Percentiles rank a stretch among this genome's conserved stretches.
Conservation (phyloP, 169 alveolate species). For the Eimeria falciformis region DNA sequence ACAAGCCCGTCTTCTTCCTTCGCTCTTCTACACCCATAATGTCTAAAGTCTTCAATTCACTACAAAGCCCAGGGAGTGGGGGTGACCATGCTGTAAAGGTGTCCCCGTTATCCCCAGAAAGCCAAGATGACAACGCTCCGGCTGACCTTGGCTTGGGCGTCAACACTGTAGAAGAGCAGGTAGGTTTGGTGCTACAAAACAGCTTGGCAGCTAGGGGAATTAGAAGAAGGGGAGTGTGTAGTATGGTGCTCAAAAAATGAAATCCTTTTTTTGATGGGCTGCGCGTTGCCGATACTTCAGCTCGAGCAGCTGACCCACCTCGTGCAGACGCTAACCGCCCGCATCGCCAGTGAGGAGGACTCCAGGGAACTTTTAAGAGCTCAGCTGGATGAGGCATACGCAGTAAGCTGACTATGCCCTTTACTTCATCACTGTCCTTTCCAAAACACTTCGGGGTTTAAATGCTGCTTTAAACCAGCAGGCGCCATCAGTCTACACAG, state of each 20-base stretch:
- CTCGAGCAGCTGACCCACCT: constrained; percentile 66
- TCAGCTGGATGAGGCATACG: constrained; percentile 73
- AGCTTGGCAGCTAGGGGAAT: not conserved
- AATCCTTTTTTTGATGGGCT: not conserved
- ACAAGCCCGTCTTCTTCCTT: not conserved
- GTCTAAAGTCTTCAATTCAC: constrained; percentile 13
- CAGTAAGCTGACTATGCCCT: constrained; percentile 51
- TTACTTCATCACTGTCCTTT: too few species aligned
- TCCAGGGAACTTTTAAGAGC: constrained; percentile 49
- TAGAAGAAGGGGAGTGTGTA: too few species aligned
- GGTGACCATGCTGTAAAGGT: not conserved
- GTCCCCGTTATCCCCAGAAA: constrained; percentile 11
- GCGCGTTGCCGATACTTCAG: constrained; percentile 1
- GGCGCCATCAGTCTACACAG: too few species aligned
- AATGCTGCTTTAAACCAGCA: too few species aligned
- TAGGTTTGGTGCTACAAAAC: not conserved
- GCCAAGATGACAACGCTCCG: constrained; percentile 7
- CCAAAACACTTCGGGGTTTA: too few species aligned
- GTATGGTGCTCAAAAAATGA: not conserved
- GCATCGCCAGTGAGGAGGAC: constrained; percentile 66
- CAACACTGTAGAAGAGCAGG: constrained; percentile 57
- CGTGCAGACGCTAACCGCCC: constrained; percentile 64
- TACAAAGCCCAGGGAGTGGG: not conserved
- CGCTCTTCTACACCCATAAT: not conserved
- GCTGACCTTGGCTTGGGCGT: constrained; percentile 64